These are phyloP conservation scores for Lipomyces yamadae DNA, from an alignment of 805 yeast species.

Conservation along the genomic window DNA sequence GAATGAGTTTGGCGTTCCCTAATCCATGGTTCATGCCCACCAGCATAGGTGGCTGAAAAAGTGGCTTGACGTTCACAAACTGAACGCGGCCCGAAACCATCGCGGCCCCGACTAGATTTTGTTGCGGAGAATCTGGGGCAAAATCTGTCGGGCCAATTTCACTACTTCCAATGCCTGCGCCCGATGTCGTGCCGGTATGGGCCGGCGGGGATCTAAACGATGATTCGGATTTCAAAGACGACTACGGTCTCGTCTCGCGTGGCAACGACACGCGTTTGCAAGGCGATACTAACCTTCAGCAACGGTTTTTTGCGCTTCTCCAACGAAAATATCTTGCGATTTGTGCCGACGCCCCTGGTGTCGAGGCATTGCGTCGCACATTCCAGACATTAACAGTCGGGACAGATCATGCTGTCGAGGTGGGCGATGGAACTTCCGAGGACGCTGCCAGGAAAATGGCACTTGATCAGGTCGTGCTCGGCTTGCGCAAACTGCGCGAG, in stretches of 20 bases:
- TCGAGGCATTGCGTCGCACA: constrained; percentile 23
- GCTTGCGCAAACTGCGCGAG: constrained; percentile 55
- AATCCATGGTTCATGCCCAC: no score
- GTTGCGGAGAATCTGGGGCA: no score
- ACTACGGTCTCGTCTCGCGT: constrained; percentile 35
- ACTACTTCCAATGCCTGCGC: neutral
- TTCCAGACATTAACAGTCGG: constrained; percentile 13
- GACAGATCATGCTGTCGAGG: neutral
- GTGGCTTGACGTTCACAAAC: no score
- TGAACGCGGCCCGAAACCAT: no score
- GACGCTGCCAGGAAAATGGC: constrained; percentile 12
- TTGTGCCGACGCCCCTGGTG: constrained; percentile 28
- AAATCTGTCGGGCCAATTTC: neutral
- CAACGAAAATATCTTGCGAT: constrained; percentile 26
- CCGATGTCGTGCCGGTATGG: neutral
- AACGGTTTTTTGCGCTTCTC: constrained; percentile 27
- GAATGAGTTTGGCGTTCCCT: no score
- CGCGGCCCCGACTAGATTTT: no score
- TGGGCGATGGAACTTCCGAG: constrained; percentile 12
- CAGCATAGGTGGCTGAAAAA: no score
- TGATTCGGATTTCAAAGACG: constrained; percentile 15
- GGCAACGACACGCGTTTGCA: constrained; percentile 32
- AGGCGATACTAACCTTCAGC: constrained; percentile 22
- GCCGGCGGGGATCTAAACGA: neutral
- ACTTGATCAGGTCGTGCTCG: constrained; percentile 26